Base-by-base conservation (phyloP, 2,329 filamentous ascomycete genomes). In the Botrytis galanthina region DNA sequence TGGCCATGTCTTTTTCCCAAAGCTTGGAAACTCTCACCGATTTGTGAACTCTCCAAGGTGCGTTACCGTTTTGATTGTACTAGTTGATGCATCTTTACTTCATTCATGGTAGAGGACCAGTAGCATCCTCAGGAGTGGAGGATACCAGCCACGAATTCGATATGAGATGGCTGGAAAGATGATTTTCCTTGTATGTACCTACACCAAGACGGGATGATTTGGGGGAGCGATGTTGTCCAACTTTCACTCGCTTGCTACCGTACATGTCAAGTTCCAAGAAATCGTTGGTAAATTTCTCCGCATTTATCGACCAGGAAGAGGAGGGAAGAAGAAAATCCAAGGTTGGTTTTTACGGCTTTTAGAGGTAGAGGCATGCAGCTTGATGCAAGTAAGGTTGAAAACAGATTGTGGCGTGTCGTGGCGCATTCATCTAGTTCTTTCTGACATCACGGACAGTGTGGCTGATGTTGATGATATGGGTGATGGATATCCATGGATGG, bases 361-460 rank as follows among this genome's bases (percentile, higher is more conserved):
- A 14, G 39, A 42, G 39, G 39, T 42, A 42, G 39, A 42, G 39
- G 14, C 37, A 10, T 14, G 39, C 39, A 42, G n/a, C n/a, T n/a
- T n/a, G n/a, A n/a, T 64, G 39, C 61, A 44, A 4, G 61, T 22
- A 32, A 22, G 18, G n/a, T 32, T 29, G 46, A 51, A 39, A 44
- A 14, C 7, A 54, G 4, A 44, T 42, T 42, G n/a, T 29, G n/a
- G 26, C 22, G 14, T 63, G 37, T 39, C 37, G 37, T 63, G 60
- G 51, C 51, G 26, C 14, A 54, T 57, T 16, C 51, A 32, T 42
- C 5, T 48, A 7, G 22, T 32, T 20, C 35, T 32, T 51, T 67
- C 44, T 67, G 63, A 51, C 63, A 67, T 67, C 63, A 67, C 63
- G 32, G 32, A 37, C 22, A n/a, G 63, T 66, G 63, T 67, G 63